Conservation (phyloP, 2,329 filamentous ascomycete genomes). For the Colletotrichum filicis region DNA sequence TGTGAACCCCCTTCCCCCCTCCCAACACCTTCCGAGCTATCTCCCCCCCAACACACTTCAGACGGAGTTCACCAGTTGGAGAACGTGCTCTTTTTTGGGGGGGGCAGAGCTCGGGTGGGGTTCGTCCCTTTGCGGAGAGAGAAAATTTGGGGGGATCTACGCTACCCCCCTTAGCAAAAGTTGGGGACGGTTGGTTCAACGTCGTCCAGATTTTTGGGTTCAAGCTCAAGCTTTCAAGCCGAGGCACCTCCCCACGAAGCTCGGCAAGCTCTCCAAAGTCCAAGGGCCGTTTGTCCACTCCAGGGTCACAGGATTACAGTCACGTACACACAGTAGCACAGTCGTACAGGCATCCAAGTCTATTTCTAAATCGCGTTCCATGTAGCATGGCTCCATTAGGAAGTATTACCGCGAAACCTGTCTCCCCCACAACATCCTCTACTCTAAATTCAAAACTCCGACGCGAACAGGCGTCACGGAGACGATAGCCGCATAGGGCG, state of each 20-base stretch:
- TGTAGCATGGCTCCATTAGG: conserved; percentile 16
- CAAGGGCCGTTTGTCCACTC: background rate
- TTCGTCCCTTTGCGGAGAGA: conserved; percentile 25
- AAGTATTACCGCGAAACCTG: conserved; percentile 26
- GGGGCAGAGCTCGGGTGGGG: conserved; percentile 17
- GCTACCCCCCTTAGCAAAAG: background rate
- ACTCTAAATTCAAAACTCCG: conserved; percentile 18
- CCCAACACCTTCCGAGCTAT: conserved; percentile 29
- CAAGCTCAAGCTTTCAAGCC: background rate
- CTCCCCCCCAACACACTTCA: conserved; percentile 31
- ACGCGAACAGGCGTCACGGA: conserved; percentile 24
- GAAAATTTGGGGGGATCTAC: conserved; percentile 15
- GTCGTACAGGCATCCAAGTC: conserved; percentile 22
- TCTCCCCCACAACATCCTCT: conserved; percentile 2
- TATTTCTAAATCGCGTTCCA: conserved; percentile 31
- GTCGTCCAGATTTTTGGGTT: background rate
- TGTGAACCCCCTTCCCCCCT: background rate
- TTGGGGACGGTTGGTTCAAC: background rate
- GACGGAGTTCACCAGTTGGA: conserved; percentile 18
- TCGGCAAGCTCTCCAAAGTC: background rate
- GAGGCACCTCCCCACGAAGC: background rate
- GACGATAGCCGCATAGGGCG: conserved; percentile 17
- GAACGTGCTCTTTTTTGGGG: background rate
- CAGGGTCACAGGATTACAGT: background rate
- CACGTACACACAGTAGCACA: background rate